Evolutionary conservation across 2,329 filamentous ascomycete species (phyloP), one percentile per base, ranked within the genome.

Genomic region (Aspergillus neoniger): DNA sequence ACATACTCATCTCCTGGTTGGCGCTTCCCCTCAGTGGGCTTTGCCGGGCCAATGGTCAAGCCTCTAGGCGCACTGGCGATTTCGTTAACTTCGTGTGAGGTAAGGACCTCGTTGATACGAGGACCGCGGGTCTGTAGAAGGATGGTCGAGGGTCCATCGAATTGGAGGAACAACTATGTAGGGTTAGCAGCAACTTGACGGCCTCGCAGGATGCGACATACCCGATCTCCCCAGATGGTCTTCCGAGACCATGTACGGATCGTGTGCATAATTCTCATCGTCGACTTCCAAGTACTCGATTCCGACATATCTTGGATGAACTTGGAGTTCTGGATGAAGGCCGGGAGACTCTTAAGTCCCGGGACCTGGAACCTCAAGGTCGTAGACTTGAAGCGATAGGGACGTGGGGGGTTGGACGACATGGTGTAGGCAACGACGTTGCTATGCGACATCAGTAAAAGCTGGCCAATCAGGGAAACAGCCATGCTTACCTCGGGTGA

Each of bases 341-440:
- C 80, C 4, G 83, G 82, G 1, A 91, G 81, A 9, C 86, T 86
- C 1, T 69, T 73, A 19, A 88, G 72, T 38, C 81, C 82, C 3
- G 95, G 95, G 1, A 96, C 81, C 74, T 96, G 92, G 62, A 98
- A 85, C 57, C 86, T 85, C 57, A 96, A 75, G 51, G 81, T 83
- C 41, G 87, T 90, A 2, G 91, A 90, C 76, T 90, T 92, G 77
- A 99, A 91, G 44, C 94, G 88, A 81, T 96, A 97, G 4, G 94
- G 92, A 41, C 87, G 82, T 6, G 95, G 95, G 7, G 87, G 85
- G 57, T 87, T 85, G 59, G 87, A 85, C 55, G 86, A 88, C 52
- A 95, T 84, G 3, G 90, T 89, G 79, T 99, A 99, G 21, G 95
- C 95, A 14, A 98, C 87, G 3, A 99, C 88, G 74, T 96, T 92